phyloP scores from a whole-genome alignment of 768 basidiomycete genomes.

The Agrocybe praecox region DNA sequence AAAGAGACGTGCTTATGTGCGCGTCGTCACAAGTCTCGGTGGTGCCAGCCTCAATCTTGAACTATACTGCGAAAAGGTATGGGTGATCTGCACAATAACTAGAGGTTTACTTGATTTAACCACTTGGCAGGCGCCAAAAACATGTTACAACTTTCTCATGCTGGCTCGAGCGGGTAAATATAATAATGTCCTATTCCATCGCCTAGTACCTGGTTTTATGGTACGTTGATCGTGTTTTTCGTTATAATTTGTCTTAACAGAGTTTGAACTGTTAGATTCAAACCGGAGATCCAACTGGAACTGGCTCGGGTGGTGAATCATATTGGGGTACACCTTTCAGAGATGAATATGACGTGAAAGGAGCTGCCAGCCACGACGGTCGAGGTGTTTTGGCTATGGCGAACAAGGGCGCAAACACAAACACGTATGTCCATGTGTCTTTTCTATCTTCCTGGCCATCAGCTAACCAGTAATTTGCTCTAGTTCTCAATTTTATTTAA shows the following conservation, averaged over 20 bases:
- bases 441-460: neutral
- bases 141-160: conserved; percentile 98
- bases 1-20: conserved; percentile 90
- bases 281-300: conserved; percentile 97
- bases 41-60: conserved; percentile 82
- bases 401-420: conserved; percentile 90
- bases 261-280: conserved; percentile 75
- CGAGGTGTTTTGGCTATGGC: conserved; percentile 94
- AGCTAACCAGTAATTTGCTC: neutral
- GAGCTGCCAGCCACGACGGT: conserved; percentile 84
- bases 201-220: conserved; percentile 95
- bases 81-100: neutral
- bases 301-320: conserved; percentile 90
- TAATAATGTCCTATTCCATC: conserved; percentile 87
- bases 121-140: conserved; percentile 81
- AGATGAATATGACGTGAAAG: conserved; percentile 89
- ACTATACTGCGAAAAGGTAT: conserved; percentile 86
- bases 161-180: conserved; percentile 91
- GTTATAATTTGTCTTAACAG: conserved; percentile 4
- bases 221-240: conserved; percentile 37
- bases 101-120: neutral
- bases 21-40: conserved; percentile 94
- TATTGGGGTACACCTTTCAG: conserved; percentile 96
- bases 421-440: conserved; percentile 55
- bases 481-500: conserved; percentile 93